These are phyloP conservation scores for Halophytophthora batemanensis DNA, from an alignment of 352 stramenopile genomes.

Conservation along the genomic window DNA sequence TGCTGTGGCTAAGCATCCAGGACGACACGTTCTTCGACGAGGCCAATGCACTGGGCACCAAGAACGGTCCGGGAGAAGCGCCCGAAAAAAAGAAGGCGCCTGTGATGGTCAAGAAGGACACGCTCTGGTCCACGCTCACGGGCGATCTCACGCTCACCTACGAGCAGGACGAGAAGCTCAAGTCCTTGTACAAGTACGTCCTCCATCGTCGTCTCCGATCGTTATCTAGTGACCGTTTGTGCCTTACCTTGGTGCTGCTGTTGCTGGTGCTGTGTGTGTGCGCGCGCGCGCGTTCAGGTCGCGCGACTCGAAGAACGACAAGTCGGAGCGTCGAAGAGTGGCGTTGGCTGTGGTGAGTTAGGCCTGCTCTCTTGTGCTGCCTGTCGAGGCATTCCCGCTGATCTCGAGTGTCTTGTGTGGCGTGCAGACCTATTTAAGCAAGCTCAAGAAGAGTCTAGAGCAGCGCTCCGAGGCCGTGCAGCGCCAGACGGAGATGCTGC, in stretches of 20 bases:
- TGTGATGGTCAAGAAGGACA: constrained; percentile 77
- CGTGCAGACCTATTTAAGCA: constrained; percentile 85
- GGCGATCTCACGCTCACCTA: constrained; percentile 80
- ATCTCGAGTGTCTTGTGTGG: neutral
- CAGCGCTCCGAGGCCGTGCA: constrained; percentile 78
- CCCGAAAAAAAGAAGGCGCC: constrained; percentile 67
- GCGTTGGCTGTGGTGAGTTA: constrained; percentile 74
- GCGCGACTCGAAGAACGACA: constrained; percentile 78
- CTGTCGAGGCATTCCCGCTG: neutral
- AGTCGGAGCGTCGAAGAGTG: constrained; percentile 75
- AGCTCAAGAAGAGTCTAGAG: constrained; percentile 82
- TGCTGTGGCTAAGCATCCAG: constrained; percentile 88
- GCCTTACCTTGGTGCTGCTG: constrained; percentile 3
- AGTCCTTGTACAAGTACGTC: constrained; percentile 81
- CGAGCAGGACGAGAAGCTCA: constrained; percentile 89
- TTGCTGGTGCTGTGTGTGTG: too few species aligned
- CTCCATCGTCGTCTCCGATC: neutral
- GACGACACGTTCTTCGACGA: constrained; percentile 85
- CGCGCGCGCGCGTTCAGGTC: constrained; percentile 30
- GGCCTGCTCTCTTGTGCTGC: constrained; percentile 1
- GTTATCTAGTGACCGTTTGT: neutral
- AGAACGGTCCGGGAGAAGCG: constrained; percentile 36
- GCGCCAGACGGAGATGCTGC: constrained; percentile 73
- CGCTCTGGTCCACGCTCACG: constrained; percentile 77
- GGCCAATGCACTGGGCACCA: constrained; percentile 40